phyloP scores from a whole-genome alignment of 1,284 basidiomycete species.

The Rhodotorula sp. region DNA sequence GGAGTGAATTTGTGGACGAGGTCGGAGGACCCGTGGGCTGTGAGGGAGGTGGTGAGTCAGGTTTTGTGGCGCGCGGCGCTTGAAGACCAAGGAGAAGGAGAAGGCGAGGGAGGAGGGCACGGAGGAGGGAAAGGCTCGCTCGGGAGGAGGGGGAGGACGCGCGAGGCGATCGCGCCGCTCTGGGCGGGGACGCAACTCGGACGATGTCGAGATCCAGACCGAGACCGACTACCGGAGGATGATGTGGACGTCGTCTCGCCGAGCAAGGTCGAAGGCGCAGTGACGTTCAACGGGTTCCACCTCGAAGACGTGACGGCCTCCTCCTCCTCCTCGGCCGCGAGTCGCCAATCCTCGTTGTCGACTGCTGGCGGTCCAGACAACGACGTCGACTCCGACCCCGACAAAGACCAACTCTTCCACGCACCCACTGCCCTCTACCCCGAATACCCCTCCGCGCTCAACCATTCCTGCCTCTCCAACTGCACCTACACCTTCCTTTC shows the following conservation, averaged over 20 bases:
- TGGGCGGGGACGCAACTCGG: constrained; percentile 14
- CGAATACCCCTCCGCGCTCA: constrained; percentile 33
- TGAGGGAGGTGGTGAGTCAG: constrained; percentile 8
- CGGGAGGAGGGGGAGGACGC: neutral
- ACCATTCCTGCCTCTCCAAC: constrained; percentile 45
- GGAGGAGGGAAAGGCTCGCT: neutral
- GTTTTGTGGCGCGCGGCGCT: constrained; percentile 17
- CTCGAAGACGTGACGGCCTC: constrained; percentile 28
- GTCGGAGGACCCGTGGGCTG: constrained; percentile 24
- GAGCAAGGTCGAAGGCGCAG: constrained; percentile 31
- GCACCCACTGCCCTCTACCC: constrained; percentile 37
- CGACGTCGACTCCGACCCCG: too few relatives aligned
- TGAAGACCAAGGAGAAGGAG: neutral
- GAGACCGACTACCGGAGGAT: neutral
- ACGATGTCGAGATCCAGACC: neutral
- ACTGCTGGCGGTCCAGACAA: too few relatives aligned
- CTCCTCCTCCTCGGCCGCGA: too few relatives aligned
- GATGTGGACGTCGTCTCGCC: constrained; percentile 11
- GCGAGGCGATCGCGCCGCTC: neutral
- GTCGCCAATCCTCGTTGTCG: too few relatives aligned
- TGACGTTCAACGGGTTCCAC: constrained; percentile 41
- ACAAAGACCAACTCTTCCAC: constrained; percentile 9
- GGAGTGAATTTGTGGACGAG: constrained; percentile 34
- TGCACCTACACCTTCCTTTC: constrained; percentile 45
- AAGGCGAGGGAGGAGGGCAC: too few relatives aligned